These are phyloP conservation scores for Colletotrichum lindemuthianum DNA, from an alignment of 2,329 filamentous ascomycete species.

Conservation along the genomic window DNA sequence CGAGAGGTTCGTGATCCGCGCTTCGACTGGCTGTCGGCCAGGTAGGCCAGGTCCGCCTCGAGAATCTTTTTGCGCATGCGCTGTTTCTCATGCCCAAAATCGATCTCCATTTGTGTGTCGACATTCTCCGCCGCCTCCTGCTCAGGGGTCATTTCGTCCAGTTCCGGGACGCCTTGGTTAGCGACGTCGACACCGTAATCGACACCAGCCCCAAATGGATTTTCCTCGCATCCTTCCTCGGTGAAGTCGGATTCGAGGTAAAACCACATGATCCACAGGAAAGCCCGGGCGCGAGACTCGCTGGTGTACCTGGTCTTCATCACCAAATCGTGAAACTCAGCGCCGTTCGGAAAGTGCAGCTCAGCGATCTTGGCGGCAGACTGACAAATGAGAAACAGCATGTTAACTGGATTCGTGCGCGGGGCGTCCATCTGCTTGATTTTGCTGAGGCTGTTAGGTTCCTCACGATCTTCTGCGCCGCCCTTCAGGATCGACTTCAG, in stretches of 20 bases:
- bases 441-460: constrained; percentile 85
- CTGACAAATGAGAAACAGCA: constrained; percentile 93
- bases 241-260: constrained; percentile 97
- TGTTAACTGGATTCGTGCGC: constrained; percentile 95
- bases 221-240: constrained; percentile 85
- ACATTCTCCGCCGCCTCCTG: constrained; percentile 77
- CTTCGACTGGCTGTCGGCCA: constrained; percentile 70
- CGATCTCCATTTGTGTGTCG: constrained; percentile 74
- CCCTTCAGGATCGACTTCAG: constrained; percentile 98
- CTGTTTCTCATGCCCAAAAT: constrained; percentile 78
- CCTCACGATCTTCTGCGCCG: constrained; percentile 87
- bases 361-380: constrained; percentile 93
- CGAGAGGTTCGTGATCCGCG: constrained; percentile 56
- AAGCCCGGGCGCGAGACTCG: constrained; percentile 83
- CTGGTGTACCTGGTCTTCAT: constrained; percentile 90
- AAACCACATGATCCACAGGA: constrained; percentile 99
- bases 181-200: constrained; percentile 72
- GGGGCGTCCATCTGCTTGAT: constrained; percentile 74
- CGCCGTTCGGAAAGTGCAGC: constrained; percentile 83
- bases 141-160: constrained; percentile 73
- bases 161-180: constrained; percentile 74
- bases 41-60: constrained; percentile 77
- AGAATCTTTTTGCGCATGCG: constrained; percentile 80
- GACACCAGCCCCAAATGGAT: constrained; percentile 84
- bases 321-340: constrained; percentile 95